Base-by-base conservation (phyloP, 2,329 filamentous ascomycete species). In the Alternaria conjuncta region DNA sequence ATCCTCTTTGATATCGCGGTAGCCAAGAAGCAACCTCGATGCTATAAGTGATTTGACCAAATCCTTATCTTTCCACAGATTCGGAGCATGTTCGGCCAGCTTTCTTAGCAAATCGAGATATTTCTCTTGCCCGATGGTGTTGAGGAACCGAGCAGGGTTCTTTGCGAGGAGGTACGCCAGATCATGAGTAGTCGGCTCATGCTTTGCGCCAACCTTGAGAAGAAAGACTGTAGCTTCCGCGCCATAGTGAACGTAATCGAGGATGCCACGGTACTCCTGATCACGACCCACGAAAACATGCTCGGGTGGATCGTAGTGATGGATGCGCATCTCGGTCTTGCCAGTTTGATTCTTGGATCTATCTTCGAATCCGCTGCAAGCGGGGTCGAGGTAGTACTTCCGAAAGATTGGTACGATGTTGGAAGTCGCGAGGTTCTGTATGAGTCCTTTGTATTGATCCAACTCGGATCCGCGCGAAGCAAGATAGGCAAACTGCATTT, bases 241-340 rank as follows among this genome's bases (percentile, higher is more conserved):
- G 0, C 95, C 94, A 81, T 97, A 99, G 77, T 98, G 92, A 13
- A 98, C 94, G 79, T 97, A 99, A 76, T 98, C 94, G 70, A 99
- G 97, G 30, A 99, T 96, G 30, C 97, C 92, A 11, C 89, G 91
- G 73, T 96, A 99, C 69, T 90, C 86, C 59, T 87, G 83, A 56
- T 86, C 84, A 32, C 86, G 84, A 9, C 96, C 96, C 3, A 99
- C 85, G 77, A 97, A 99, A 66, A 91, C 94, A 44, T 89, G 85
- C 49, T 86, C 87, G 6, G 96, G 95, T 15, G 87, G 85, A 47
- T 94, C 85, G 70, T 89, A 86, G 53, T 80, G 78, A 51, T 79
- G 78, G 18, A 69, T 84, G 82, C 49, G 87, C 71, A 50, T 74
- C 62, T 79, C 78, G 73, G 46, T 72, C 75, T 58, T 76, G 55